Percentiles rank a stretch among this genome's conserved stretches.
phyloP scores from a whole-genome alignment of 192 early-diverging fungal genomes.

The Rhizoclosmatium globosum region DNA sequence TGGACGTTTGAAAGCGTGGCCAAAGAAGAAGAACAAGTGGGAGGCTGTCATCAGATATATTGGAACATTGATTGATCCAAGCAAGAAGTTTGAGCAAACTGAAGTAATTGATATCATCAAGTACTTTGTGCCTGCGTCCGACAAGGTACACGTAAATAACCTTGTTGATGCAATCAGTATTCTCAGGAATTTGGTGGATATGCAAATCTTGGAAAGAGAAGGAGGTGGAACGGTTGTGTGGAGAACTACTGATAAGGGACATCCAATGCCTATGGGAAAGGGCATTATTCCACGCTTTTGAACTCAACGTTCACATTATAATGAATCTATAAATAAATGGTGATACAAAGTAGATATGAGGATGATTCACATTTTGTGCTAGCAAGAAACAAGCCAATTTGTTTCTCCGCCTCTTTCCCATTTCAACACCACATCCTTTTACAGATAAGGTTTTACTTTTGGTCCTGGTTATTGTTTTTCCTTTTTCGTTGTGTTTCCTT shows the following conservation, averaged over 20 bases:
- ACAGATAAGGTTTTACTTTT: too few species aligned
- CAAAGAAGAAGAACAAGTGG: not conserved
- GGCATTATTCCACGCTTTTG: slow-evolving; percentile 2
- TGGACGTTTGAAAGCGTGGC: slow-evolving; percentile 18
- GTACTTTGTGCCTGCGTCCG: not conserved
- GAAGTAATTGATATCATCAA: not conserved
- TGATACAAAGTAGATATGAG: too few species aligned
- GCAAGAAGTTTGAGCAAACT: not conserved
- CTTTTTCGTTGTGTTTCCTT: too few species aligned
- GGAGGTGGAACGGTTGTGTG: not conserved
- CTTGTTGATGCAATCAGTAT: not conserved
- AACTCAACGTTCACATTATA: not conserved
- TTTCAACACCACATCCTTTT: too few species aligned
- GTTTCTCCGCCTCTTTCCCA: too few species aligned
- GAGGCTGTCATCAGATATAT: slow-evolving; percentile 10
- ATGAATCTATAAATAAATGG: too few species aligned
- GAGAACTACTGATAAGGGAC: slow-evolving; percentile 1
- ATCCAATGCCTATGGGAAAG: slow-evolving; percentile 15
- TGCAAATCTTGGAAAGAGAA: slow-evolving; percentile 28
- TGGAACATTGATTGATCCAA: slow-evolving; percentile 16
- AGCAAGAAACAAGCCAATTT: too few species aligned
- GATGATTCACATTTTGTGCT: too few species aligned
- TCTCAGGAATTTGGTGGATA: slow-evolving; percentile 31
- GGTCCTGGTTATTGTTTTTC: too few species aligned
- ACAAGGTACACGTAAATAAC: not conserved